Evolutionary conservation across 352 stramenopile species (phyloP).

Genomic region (Albugo candida): DNA sequence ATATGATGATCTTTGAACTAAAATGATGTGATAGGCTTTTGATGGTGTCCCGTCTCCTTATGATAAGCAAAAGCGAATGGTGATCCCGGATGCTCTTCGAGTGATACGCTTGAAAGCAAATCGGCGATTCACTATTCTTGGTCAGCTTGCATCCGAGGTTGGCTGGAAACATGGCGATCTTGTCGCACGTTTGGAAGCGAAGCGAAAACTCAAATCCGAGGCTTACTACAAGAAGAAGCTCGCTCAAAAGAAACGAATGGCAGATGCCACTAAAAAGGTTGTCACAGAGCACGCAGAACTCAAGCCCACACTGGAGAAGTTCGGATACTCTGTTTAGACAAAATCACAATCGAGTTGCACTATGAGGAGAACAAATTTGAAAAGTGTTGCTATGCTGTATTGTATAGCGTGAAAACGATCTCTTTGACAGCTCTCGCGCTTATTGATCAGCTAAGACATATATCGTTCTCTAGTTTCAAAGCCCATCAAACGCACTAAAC

Average conservation of each 20-base stretch:
- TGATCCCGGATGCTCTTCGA: slow-evolving; percentile 92
- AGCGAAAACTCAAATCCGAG: slow-evolving; percentile 87
- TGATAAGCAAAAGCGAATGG: slow-evolving; percentile 98
- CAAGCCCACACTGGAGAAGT: slow-evolving; percentile 71
- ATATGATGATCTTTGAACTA: neutral
- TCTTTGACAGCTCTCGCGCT: too few species aligned
- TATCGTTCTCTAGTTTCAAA: slow-evolving; percentile 4
- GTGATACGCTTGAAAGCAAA: slow-evolving; percentile 88
- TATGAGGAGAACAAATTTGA: too few species aligned
- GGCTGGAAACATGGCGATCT: slow-evolving; percentile 96
- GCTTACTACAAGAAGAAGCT: slow-evolving; percentile 97
- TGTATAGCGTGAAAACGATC: too few species aligned
- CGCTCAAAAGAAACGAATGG: slow-evolving; percentile 76
- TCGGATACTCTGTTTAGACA: slow-evolving; percentile 44
- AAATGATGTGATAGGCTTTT: slow-evolving; percentile 65
- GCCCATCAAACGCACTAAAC: slow-evolving; percentile 63
- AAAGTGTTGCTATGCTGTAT: too few species aligned
- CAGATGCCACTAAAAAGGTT: slow-evolving; percentile 80
- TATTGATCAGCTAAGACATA: too few species aligned
- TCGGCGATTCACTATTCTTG: slow-evolving; percentile 90
- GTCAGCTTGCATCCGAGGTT: slow-evolving; percentile 86
- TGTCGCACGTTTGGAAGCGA: slow-evolving; percentile 85
- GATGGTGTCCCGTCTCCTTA: slow-evolving; percentile 97
- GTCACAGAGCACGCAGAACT: slow-evolving; percentile 64
- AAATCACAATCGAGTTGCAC: too few species aligned